Conservation (phyloP, 495 filamentous ascomycete genomes). For the Lasiosphaeria ovina region DNA sequence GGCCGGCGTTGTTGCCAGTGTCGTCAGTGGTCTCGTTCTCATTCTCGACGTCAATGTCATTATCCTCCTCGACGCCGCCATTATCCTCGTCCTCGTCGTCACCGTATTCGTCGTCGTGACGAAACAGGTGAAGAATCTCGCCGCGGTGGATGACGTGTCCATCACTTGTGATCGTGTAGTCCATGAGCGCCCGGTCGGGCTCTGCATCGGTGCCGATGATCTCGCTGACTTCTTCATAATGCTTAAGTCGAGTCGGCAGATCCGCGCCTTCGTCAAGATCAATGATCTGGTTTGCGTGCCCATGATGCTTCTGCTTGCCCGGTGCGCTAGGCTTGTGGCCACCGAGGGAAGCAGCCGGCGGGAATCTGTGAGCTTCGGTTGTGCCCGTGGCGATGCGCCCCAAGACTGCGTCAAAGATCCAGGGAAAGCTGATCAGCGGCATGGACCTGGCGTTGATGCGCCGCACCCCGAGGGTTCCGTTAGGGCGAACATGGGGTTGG, state of each 20-base stretch:
- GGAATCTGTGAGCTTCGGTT: no score
- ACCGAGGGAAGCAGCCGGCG: no score
- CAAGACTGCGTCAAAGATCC: slow-evolving; percentile 76
- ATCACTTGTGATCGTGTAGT: slow-evolving; percentile 24
- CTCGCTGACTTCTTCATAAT: no score
- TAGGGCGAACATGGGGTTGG: slow-evolving; percentile 36
- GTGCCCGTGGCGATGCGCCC: slow-evolving; percentile 60
- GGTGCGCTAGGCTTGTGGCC: background rate
- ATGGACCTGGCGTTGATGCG: slow-evolving; percentile 49
- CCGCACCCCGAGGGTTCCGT: slow-evolving; percentile 33
- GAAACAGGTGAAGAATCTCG: slow-evolving; percentile 32
- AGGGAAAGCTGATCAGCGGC: slow-evolving; percentile 91
- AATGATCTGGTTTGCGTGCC: background rate
- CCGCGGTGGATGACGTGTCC: slow-evolving; percentile 33
- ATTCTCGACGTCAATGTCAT: no score
- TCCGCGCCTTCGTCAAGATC: no score
- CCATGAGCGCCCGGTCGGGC: slow-evolving; percentile 14
- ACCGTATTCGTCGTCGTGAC: slow-evolving; percentile 24
- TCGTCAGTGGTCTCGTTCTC: no score
- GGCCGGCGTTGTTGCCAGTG: no score
- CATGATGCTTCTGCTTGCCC: background rate
- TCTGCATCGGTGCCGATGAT: slow-evolving; percentile 1
- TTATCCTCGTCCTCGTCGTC: background rate
- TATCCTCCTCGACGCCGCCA: no score
- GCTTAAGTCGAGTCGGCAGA: no score